These are phyloP conservation scores for Colletotrichum cuscutae DNA, from an alignment of 2,329 filamentous ascomycete species.

Conservation along the genomic window DNA sequence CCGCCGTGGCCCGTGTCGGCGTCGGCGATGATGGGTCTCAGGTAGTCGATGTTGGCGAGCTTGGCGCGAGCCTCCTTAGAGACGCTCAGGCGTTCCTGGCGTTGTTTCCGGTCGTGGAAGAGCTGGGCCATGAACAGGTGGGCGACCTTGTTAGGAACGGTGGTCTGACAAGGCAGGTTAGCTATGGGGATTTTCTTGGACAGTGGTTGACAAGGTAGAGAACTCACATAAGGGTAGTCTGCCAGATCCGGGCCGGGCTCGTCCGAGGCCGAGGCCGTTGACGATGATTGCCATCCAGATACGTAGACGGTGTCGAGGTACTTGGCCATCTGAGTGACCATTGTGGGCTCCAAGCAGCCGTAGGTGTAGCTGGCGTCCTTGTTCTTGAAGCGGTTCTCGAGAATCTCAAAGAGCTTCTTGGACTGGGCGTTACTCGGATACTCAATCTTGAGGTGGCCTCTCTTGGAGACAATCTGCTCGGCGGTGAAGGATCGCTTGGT, in stretches of 20 bases:
- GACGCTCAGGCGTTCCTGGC: constrained; percentile 87
- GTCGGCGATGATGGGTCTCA: constrained; percentile 95
- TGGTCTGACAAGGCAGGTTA: constrained; percentile 70
- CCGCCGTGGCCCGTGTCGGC: constrained; percentile 98
- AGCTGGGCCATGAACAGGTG: constrained; percentile 98
- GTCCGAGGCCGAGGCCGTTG: constrained; percentile 92
- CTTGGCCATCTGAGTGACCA: constrained; percentile 99
- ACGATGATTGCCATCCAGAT: constrained; percentile 98
- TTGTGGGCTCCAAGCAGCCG: constrained; percentile 96
- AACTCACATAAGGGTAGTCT: constrained; percentile 89
- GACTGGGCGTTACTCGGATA: constrained; percentile 90
- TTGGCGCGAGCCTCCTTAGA: constrained; percentile 78
- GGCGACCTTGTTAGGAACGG: constrained; percentile 97
- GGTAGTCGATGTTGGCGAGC: constrained; percentile 87
- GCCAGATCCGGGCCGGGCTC: constrained; percentile 98
- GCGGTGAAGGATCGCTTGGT: constrained; percentile 94
- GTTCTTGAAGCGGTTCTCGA: constrained; percentile 89
- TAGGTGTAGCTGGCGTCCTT: constrained; percentile 93
- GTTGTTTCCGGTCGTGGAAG: constrained; percentile 99
- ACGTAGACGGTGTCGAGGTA: constrained; percentile 99
- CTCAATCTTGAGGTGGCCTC: constrained; percentile 88
- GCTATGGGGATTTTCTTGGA: background rate
- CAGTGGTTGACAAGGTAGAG: background rate
- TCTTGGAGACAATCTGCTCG: constrained; percentile 96
- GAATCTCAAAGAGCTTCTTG: constrained; percentile 94